Percentiles rank a stretch among this genome's conserved stretches.
phyloP scores from a whole-genome alignment of 768 basidiomycete species.

The Suillus subluteus region DNA sequence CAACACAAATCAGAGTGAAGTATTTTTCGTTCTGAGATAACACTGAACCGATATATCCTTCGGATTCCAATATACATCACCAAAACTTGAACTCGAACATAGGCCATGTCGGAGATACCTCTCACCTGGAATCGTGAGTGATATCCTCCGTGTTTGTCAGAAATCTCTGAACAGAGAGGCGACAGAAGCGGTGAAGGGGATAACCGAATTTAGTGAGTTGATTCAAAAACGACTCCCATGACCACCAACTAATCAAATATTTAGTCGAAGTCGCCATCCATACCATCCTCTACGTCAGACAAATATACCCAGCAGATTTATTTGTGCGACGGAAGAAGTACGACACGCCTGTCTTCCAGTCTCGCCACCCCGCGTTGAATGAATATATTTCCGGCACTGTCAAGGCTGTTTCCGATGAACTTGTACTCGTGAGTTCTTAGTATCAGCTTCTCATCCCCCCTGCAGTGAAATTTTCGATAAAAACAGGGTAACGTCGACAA shows the following conservation, averaged over 20 bases:
- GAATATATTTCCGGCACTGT: conserved; percentile 90
- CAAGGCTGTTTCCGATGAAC: conserved; percentile 79
- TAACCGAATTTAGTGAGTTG: conserved; percentile 71
- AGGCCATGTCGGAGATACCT: conserved; percentile 28
- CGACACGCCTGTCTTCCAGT: conserved; percentile 89
- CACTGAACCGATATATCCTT: neutral
- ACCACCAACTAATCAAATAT: conserved; percentile 13
- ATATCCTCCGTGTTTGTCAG: neutral
- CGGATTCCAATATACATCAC: neutral
- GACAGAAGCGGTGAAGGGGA: conserved; percentile 64
- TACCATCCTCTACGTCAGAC: conserved; percentile 87
- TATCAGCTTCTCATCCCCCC: neutral
- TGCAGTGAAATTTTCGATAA: conserved; percentile 8
- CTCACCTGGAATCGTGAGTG: conserved; percentile 45
- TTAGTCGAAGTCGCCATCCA: conserved; percentile 95
- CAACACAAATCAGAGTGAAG: neutral
- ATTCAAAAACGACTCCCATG: neutral
- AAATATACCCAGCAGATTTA: conserved; percentile 86
- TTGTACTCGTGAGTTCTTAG: conserved; percentile 53
- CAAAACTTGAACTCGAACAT: neutral
- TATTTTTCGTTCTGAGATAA: neutral
- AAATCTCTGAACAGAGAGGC: conserved; percentile 13
- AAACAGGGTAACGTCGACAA: conserved; percentile 77
- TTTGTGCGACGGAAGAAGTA: conserved; percentile 91
- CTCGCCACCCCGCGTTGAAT: conserved; percentile 86